Evolutionary conservation across 805 yeast species (phyloP).

Genomic region (Cyberlindnera xylosilytica): DNA sequence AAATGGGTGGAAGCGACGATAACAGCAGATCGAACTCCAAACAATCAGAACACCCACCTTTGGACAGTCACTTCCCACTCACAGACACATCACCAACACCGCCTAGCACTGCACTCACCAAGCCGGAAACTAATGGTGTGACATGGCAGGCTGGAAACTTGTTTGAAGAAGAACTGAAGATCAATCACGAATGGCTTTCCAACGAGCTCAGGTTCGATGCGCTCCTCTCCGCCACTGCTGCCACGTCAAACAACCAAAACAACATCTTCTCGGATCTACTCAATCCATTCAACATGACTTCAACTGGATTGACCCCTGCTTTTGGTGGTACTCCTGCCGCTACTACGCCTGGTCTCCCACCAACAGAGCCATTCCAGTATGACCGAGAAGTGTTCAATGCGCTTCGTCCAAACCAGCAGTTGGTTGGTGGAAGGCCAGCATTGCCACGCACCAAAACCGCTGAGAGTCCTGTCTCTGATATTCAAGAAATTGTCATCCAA

Average conservation of each 20-base stretch:
- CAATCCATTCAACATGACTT: slow-evolving; percentile 26
- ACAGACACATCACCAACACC: not conserved
- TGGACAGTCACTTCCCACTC: not conserved
- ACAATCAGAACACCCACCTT: slow-evolving; percentile 1
- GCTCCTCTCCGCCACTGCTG: slow-evolving; percentile 67
- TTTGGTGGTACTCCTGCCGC: not conserved
- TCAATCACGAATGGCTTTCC: slow-evolving; percentile 56
- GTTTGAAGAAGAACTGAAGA: slow-evolving; percentile 17
- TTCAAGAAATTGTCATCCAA: slow-evolving; percentile 16
- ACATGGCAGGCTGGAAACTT: slow-evolving; percentile 15
- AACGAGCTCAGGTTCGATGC: slow-evolving; percentile 72
- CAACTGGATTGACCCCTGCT: not conserved
- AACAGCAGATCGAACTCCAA: slow-evolving; percentile 16
- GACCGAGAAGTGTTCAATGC: slow-evolving; percentile 29
- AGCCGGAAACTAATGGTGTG: not conserved
- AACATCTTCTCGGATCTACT: slow-evolving; percentile 52
- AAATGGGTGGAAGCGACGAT: slow-evolving; percentile 8
- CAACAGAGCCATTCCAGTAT: slow-evolving; percentile 12
- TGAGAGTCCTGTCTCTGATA: not conserved
- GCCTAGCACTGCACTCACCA: not conserved
- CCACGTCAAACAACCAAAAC: slow-evolving; percentile 50
- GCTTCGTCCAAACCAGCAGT: slow-evolving; percentile 16
- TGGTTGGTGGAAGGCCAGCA: not conserved
- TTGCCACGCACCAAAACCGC: not conserved
- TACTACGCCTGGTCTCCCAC: slow-evolving; percentile 1